These are phyloP conservation scores for Dactylellina cionopaga DNA, from an alignment of 2,329 filamentous ascomycete species.

Conservation along the genomic window DNA sequence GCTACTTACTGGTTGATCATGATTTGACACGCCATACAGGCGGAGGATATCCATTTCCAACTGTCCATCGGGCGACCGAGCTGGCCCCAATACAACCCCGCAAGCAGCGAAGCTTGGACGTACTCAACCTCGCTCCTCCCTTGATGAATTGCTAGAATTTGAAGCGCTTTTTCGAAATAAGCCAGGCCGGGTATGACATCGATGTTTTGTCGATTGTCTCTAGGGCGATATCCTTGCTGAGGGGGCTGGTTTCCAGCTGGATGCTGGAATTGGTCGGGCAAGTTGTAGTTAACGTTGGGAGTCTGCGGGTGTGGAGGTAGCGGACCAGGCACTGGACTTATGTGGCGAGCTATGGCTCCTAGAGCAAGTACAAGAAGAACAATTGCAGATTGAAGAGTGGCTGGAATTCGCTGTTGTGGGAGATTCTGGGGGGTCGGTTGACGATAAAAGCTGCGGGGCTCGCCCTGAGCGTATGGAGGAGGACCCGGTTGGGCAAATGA, in stretches of 20 bases:
- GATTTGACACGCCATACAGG: slow-evolving; percentile 72
- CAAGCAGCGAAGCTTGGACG: slow-evolving; percentile 84
- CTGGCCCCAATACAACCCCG: slow-evolving; percentile 88
- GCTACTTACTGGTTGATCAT: slow-evolving; percentile 67
- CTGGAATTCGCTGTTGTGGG: slow-evolving; percentile 60
- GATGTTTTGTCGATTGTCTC: slow-evolving; percentile 69
- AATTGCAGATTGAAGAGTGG: slow-evolving; percentile 81
- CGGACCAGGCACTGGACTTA: slow-evolving; percentile 61
- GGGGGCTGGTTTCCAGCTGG: slow-evolving; percentile 60
- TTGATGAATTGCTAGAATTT: slow-evolving; percentile 83
- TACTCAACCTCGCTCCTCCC: slow-evolving; percentile 83
- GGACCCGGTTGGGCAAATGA: slow-evolving; percentile 62
- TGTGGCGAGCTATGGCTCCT: slow-evolving; percentile 77
- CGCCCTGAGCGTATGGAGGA: slow-evolving; percentile 57
- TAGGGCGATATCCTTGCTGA: slow-evolving; percentile 62
- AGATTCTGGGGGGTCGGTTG: slow-evolving; percentile 61
- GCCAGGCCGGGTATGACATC: slow-evolving; percentile 88
- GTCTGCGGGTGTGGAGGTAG: slow-evolving; percentile 63
- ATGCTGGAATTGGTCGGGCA: slow-evolving; percentile 37
- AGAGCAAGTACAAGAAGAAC: slow-evolving; percentile 84
- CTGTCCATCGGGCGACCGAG: slow-evolving; percentile 87
- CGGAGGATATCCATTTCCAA: slow-evolving; percentile 74
- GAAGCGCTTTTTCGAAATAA: slow-evolving; percentile 86
- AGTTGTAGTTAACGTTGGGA: slow-evolving; percentile 49
- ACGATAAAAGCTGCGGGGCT: slow-evolving; percentile 57